These are phyloP conservation scores for Dryas integrifolia DNA, from an alignment of 331 rosid genomes.

Conservation along the genomic window DNA sequence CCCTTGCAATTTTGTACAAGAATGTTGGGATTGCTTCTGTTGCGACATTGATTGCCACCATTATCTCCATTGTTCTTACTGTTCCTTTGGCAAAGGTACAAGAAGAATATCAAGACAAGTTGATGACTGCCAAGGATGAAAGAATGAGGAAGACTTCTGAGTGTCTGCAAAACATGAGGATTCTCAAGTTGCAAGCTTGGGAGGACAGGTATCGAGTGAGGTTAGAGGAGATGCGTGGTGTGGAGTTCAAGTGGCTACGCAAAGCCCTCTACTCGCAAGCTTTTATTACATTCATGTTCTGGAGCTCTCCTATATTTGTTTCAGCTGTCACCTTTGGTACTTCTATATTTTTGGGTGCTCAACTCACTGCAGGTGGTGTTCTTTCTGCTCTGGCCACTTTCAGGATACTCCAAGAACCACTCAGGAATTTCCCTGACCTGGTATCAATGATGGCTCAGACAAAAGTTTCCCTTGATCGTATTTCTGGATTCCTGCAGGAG, in stretches of 20 bases:
- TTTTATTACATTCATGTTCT: constrained; percentile 92
- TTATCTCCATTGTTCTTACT: constrained; percentile 78
- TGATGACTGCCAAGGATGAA: constrained; percentile 98
- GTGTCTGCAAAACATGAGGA: constrained; percentile 93
- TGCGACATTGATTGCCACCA: constrained; percentile 88
- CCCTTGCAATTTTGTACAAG: constrained; percentile 93
- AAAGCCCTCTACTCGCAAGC: constrained; percentile 97
- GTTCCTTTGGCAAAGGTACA: constrained; percentile 81
- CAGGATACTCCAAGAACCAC: constrained; percentile 98
- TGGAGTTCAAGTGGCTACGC: constrained; percentile 94
- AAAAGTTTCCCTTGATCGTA: constrained; percentile 94
- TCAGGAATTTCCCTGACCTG: constrained; percentile 95
- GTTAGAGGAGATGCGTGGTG: constrained; percentile 91
- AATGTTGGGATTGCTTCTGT: constrained; percentile 90
- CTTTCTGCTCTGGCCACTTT: constrained; percentile 99
- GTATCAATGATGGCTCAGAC: constrained; percentile 99
- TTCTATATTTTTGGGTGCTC: constrained; percentile 72
- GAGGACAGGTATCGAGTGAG: constrained; percentile 71
- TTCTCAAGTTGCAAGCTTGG: constrained; percentile 99
- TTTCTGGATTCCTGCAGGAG: constrained; percentile 82
- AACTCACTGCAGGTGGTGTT: constrained; percentile 90
- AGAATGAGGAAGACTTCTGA: constrained; percentile 98
- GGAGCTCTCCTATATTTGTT: constrained; percentile 99
- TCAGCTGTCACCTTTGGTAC: constrained; percentile 91
- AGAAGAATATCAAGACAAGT: constrained; percentile 87